A percentile compares a stretch with the other conserved stretches of the same genome.
Conservation (phyloP, 129 eudicot genomes). For the Helianthus tuberosus region DNA sequence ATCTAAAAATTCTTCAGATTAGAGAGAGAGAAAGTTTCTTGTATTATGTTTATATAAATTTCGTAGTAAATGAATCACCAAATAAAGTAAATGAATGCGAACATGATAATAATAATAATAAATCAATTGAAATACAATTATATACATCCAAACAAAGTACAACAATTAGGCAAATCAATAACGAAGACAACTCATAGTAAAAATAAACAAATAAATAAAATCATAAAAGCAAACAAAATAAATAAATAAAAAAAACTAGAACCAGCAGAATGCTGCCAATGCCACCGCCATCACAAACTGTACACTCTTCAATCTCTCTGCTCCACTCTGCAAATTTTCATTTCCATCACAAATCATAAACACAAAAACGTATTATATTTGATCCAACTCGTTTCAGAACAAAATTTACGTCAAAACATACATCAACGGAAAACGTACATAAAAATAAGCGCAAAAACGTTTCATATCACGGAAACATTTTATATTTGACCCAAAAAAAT, state of each 20-base stretch:
- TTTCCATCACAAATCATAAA: too few relatives aligned
- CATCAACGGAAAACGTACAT: too few relatives aligned
- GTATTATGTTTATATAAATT: too few relatives aligned
- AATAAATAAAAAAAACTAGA: slow-evolving; percentile 23
- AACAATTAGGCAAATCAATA: background rate
- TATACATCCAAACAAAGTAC: background rate
- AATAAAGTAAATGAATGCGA: background rate
- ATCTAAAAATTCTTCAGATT: too few relatives aligned
- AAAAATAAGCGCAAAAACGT: too few relatives aligned
- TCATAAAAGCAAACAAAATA: background rate
- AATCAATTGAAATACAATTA: background rate
- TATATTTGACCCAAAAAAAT: too few relatives aligned
- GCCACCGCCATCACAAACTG: slow-evolving; percentile 57
- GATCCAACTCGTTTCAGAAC: too few relatives aligned
- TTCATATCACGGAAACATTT: too few relatives aligned
- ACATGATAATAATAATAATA: background rate
- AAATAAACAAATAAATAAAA: slow-evolving; percentile 21
- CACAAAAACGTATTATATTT: too few relatives aligned
- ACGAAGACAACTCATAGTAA: slow-evolving; percentile 17
- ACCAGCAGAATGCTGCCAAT: slow-evolving; percentile 55
- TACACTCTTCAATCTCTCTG: slow-evolving; percentile 52
- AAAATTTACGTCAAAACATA: too few relatives aligned
- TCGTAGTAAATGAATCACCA: too few relatives aligned
- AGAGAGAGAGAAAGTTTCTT: too few relatives aligned
- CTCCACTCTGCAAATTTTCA: slow-evolving; percentile 66